Percentiles rank a stretch among this genome's conserved stretches.
Conservation (phyloP, 1,284 basidiomycete species). For the Cystobasidium pallidum region DNA sequence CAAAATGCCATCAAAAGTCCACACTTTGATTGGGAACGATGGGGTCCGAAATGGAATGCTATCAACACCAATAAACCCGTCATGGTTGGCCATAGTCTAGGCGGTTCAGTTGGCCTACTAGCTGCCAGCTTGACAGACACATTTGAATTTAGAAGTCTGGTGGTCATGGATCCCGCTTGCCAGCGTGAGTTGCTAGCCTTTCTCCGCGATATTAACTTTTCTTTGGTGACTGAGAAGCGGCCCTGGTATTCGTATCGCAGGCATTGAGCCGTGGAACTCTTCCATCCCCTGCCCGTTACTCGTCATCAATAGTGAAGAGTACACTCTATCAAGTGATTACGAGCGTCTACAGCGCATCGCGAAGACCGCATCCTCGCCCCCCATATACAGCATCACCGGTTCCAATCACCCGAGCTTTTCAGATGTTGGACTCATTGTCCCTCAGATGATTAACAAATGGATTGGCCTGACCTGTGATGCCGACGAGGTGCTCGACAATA, state of each 20-base stretch:
- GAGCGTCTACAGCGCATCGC: conserved; percentile 14
- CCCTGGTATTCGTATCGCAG: neutral
- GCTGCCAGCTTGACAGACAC: conserved; percentile 41
- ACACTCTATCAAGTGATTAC: conserved; percentile 53
- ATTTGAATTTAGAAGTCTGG: conserved; percentile 45
- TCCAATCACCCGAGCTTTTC: conserved; percentile 42
- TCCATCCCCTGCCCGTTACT: conserved; percentile 57
- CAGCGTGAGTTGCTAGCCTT: conserved; percentile 21
- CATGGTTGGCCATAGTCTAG: conserved; percentile 44
- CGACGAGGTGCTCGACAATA: conserved; percentile 23
- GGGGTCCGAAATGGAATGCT: conserved; percentile 39
- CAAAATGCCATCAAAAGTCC: conserved; percentile 25
- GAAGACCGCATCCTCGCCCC: conserved; percentile 13
- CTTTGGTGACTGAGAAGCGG: conserved; percentile 14
- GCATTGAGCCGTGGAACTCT: conserved; percentile 54
- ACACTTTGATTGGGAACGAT: conserved; percentile 36
- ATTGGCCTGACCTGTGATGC: conserved; percentile 37
- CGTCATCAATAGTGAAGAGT: conserved; percentile 59
- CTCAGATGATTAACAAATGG: conserved; percentile 33
- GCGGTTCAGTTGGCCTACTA: conserved; percentile 24
- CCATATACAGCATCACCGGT: conserved; percentile 42
- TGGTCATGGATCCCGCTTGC: conserved; percentile 48
- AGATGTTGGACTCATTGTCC: conserved; percentile 42
- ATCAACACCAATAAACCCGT: conserved; percentile 31
- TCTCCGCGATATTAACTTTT: neutral